A percentile compares a stretch with the other conserved stretches of the same genome.
Conservation (phyloP, 2,329 filamentous ascomycete species). For the Trichoderma citrinoviride region DNA sequence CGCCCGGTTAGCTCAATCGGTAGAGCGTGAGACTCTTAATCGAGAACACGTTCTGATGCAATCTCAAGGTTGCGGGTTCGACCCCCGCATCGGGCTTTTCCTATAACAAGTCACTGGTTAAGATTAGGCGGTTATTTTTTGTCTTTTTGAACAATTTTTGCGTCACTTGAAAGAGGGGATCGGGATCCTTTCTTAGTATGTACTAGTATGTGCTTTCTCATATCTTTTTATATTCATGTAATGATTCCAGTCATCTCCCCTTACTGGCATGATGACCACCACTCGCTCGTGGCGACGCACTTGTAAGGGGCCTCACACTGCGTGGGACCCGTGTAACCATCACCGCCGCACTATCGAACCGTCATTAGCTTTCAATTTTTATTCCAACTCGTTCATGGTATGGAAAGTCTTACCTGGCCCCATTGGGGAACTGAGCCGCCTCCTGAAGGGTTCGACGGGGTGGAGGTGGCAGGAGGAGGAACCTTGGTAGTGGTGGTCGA, state of each 20-base stretch:
- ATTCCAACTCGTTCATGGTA: not conserved
- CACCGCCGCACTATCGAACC: slow-evolving; percentile 27
- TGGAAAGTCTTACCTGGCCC: slow-evolving; percentile 12
- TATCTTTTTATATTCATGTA: not conserved
- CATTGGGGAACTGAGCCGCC: slow-evolving; percentile 9
- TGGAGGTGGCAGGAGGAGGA: not conserved
- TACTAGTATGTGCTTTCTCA: not conserved
- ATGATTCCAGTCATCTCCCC: not conserved
- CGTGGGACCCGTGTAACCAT: slow-evolving; percentile 27
- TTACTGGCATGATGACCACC: slow-evolving; percentile 28
- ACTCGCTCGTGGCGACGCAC: slow-evolving; percentile 23
- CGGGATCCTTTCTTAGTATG: not conserved
- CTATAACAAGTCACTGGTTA: slow-evolving; percentile 29
- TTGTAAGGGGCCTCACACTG: slow-evolving; percentile 27
- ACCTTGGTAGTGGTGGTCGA: not conserved
- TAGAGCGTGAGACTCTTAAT: slow-evolving; percentile 71
- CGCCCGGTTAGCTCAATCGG: slow-evolving; percentile 42
- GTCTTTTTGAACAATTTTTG: not conserved
- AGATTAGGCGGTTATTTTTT: not conserved
- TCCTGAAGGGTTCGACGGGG: not conserved
- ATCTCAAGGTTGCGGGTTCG: slow-evolving; percentile 59
- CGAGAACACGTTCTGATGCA: slow-evolving; percentile 24
- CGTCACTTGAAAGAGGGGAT: not conserved
- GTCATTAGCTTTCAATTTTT: not conserved
- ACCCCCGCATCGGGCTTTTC: slow-evolving; percentile 44